Evolutionary conservation across 2,329 filamentous ascomycete genomes (phyloP), one percentile per base, ranked within the genome.

Genomic region (Phaeosphaeriaceae sp.): DNA sequence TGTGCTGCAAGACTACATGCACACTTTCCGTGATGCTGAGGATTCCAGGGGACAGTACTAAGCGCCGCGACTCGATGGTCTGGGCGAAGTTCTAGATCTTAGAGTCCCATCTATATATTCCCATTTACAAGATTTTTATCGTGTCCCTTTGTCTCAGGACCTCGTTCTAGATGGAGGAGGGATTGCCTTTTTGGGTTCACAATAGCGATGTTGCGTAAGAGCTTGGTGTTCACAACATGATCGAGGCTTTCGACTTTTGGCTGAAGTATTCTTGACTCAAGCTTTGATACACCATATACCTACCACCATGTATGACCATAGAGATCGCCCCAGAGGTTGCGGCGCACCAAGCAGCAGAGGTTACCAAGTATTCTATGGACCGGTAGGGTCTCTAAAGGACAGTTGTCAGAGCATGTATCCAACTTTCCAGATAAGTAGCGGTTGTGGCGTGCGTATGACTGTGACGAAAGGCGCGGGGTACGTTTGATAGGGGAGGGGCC

Each of bases 1-100:
- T 52, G 62, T 72, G 7, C 54, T 71, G 1, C 65, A 73, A 49
- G 58, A 56, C n/a, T 71, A 62, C 21, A 48, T 67, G 7, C 48
- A 62, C 3, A 58, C 22, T 13, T 62, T 71, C 27, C 42, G 61
- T 1, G 31, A 54, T 1, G 49, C 44, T 4, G 56, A 54, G 27
- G 19, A 36, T 11, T 13, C 13, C 11, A 49, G n/a, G 22, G 25
- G 19, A 48, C 48, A 15, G 21, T n/a, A 17, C 25, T 27, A 27
- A 36, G 13, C 9, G 31, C 31, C 13, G 31, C 31, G 13, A 36
- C 3, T 11, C 11, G 11, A 36, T 3, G 3, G 31, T 11, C 31
- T 36, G 6, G 13, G 11, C 6, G 13, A 13, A 36, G 31, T 15
- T 36, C 31, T 36, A 36, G 31, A 36, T 36, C 31, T 7, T 13